phyloP scores from a whole-genome alignment of 2,329 filamentous ascomycete species.

The Camillea tinctor region DNA sequence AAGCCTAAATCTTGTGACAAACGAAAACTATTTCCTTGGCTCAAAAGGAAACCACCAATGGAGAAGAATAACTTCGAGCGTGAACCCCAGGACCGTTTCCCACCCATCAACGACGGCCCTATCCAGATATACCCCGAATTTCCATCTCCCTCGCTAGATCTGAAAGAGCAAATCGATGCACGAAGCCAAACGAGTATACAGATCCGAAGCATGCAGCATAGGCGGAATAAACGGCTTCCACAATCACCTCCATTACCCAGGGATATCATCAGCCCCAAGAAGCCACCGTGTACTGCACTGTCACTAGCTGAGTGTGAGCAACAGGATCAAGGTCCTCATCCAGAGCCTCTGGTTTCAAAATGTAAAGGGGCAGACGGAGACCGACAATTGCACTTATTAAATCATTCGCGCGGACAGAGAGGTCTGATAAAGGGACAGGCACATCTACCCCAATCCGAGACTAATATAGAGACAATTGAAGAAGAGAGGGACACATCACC shows the following conservation, averaged over 20 bases:
- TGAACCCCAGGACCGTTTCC: slow-evolving; percentile 8
- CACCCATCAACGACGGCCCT: slow-evolving; percentile 12
- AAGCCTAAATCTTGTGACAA: slow-evolving; percentile 13
- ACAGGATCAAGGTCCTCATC: slow-evolving; percentile 7
- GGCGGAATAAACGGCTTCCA: slow-evolving; percentile 8
- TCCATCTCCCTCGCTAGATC: slow-evolving; percentile 7
- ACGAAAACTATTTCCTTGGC: slow-evolving; percentile 26
- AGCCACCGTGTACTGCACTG: slow-evolving; percentile 9
- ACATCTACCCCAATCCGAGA: slow-evolving; percentile 13
- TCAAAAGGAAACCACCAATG: slow-evolving; percentile 19
- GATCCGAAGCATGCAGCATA: slow-evolving; percentile 11
- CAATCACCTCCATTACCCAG: slow-evolving; percentile 6
- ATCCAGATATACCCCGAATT: slow-evolving; percentile 7
- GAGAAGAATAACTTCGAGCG: not conserved
- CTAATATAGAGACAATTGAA: slow-evolving; percentile 19
- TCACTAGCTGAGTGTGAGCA: slow-evolving; percentile 9
- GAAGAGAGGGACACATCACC: slow-evolving; percentile 23
- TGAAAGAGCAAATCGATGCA: slow-evolving; percentile 1
- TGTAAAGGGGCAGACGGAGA: slow-evolving; percentile 5
- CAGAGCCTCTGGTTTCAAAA: slow-evolving; percentile 3
- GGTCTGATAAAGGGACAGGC: slow-evolving; percentile 16
- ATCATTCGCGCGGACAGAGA: slow-evolving; percentile 17
- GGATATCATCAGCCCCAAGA: slow-evolving; percentile 13
- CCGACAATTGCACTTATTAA: slow-evolving; percentile 9
- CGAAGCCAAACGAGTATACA: not conserved